A percentile compares a stretch with the other conserved stretches of the same genome.
Conservation (phyloP, 31 red algal species). For the Asparagopsis taxiformis region DNA sequence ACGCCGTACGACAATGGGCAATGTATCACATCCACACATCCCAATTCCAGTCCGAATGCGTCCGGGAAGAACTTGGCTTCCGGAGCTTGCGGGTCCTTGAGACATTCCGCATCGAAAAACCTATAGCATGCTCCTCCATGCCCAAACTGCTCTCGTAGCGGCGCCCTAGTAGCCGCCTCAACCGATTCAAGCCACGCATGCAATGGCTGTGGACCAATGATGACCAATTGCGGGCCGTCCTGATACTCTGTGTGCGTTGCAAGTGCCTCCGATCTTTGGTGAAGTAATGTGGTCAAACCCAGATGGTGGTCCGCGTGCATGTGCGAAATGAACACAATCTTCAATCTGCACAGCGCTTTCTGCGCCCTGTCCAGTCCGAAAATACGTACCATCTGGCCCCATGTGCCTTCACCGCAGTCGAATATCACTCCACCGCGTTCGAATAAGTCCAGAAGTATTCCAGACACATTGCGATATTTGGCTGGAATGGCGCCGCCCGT, state of each 20-base stretch:
- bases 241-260: slow-evolving; percentile 21
- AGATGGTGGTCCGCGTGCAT: slow-evolving; percentile 99
- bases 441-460: slow-evolving; percentile 70
- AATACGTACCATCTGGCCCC: slow-evolving; percentile 86
- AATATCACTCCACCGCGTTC: slow-evolving; percentile 70
- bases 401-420: slow-evolving; percentile 97
- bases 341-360: slow-evolving; percentile 17
- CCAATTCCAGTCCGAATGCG: slow-evolving; percentile 80
- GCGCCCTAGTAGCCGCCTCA: slow-evolving; percentile 33
- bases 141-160: slow-evolving; percentile 14
- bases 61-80: slow-evolving; percentile 75
- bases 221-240: slow-evolving; percentile 64
- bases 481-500: slow-evolving; percentile 87
- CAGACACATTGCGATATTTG: slow-evolving; percentile 90
- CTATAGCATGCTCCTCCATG: slow-evolving; percentile 24
- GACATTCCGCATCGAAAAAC: slow-evolving; percentile 56
- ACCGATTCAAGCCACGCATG: slow-evolving; percentile 63
- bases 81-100: slow-evolving; percentile 66
- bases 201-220: slow-evolving; percentile 75
- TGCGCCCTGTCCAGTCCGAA: slow-evolving; percentile 57
- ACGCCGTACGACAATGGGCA: slow-evolving; percentile 87
- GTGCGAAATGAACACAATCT: slow-evolving; percentile 90
- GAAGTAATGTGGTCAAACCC: slow-evolving; percentile 66
- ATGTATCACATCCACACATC: slow-evolving; percentile 78
- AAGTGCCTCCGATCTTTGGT: slow-evolving; percentile 37